Evolutionary conservation across 106 monocot genomes (phyloP), one percentile per base, ranked within the genome.

Genomic region (Xerophyta viscosa): DNA sequence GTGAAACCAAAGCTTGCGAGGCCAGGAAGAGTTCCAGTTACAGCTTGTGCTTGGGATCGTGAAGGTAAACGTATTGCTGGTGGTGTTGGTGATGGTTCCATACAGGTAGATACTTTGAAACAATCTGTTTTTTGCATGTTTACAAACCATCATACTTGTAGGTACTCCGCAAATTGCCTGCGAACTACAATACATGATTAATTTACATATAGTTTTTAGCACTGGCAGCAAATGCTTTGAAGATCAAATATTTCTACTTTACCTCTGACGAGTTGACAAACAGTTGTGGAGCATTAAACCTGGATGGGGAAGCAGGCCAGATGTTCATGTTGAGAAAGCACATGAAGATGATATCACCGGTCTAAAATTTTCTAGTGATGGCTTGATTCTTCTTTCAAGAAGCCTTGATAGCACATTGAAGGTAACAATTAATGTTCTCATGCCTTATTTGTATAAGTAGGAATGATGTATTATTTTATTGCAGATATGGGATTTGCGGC

Each of bases 291-390:
- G 68, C 54, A 69, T 98, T 18, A 98, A 98, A 53, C 71, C 90
- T 55, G 98, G 90, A 37, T 98, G 98, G 98, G 90, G 90, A 57
- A 98, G 98, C 73, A 89, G 90, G 71, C 98, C 98, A 44, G 98
- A 98, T 63, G 54, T 98, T 25, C 52, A 86, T 61, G 66, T 83
- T n/a, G 79, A 64, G n/a, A 77, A 72, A 62, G 81, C 71, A 29
- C 90, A 98, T 66, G 37, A 48, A 63, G 86, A 98, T 71, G 98
- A 90, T 54, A 90, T 98, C 46, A 98, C 90, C n/a, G 79, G 90
- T 42, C 60, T 98, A 6, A 89, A 77, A 53, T 98, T 98, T 24
- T 98, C 90, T 42, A 71, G 52, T 7, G 86, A 86, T 72, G 86
- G 83, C 4, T 69, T 63, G 41, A 52, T 98, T 57, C 90, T 90